phyloP scores from a whole-genome alignment of 2,329 filamentous ascomycete genomes.

The Trichoderma brevicompactum region DNA sequence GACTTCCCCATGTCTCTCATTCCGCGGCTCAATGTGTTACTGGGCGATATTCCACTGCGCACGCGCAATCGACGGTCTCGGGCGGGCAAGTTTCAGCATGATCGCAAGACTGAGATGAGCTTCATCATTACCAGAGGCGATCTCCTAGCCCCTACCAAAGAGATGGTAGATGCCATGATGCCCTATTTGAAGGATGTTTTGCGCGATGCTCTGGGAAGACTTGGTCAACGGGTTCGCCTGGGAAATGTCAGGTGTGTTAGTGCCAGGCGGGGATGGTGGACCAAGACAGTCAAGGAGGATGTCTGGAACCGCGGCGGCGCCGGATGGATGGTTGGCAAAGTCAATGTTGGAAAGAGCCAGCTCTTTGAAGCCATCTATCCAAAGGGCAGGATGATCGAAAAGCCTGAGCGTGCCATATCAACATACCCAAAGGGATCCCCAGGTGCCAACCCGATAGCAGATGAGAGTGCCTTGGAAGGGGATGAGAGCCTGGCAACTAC shows the following conservation, averaged over 20 bases:
- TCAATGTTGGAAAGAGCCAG: slow-evolving; percentile 95
- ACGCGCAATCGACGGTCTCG: slow-evolving; percentile 80
- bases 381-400: slow-evolving; percentile 62
- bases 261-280: slow-evolving; percentile 88
- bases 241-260: slow-evolving; percentile 89
- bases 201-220: slow-evolving; percentile 72
- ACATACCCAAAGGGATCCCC: slow-evolving; percentile 31
- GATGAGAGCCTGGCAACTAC: slow-evolving; percentile 34
- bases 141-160: slow-evolving; percentile 79
- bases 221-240: slow-evolving; percentile 72
- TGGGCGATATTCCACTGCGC: slow-evolving; percentile 74
- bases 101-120: slow-evolving; percentile 75
- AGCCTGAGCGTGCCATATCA: slow-evolving; percentile 28
- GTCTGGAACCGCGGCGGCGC: slow-evolving; percentile 84
- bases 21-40: slow-evolving; percentile 70
- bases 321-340: slow-evolving; percentile 96
- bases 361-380: slow-evolving; percentile 89
- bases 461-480: slow-evolving; percentile 1
- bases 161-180: slow-evolving; percentile 84
- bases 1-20: slow-evolving; percentile 96
- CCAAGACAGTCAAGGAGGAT: slow-evolving; percentile 79
- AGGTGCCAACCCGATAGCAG: slow-evolving; percentile 29
- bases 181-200: slow-evolving; percentile 80
- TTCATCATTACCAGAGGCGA: slow-evolving; percentile 92
- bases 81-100: slow-evolving; percentile 65